Evolutionary conservation across 257 asterid species (phyloP), one percentile per base, ranked within the genome.

Genomic region (Prunella vulgaris): DNA sequence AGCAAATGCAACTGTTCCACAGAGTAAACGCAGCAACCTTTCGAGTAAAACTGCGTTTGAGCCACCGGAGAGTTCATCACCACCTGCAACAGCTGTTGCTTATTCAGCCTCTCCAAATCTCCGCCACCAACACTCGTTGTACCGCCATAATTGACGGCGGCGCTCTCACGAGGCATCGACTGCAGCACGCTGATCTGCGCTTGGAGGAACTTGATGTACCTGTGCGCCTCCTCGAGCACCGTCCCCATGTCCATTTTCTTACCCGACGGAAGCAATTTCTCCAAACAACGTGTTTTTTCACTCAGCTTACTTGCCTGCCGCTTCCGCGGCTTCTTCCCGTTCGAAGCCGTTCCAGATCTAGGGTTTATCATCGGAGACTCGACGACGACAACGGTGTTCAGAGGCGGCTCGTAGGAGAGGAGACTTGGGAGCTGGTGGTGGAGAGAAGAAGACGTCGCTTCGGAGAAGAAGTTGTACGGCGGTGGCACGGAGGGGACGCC

Each of bases 61-160:
- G 81, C 88, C 76, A 18, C 85, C 63, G 87, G 85, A 40, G 96
- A 88, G 72, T 89, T 89, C 60, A 85, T 78, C 74, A 80, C 59
- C 60, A 84, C 85, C 70, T 83, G 83, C 67, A 91, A 72, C 70
- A 91, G 66, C 81, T 88, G 93, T 73, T 85, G 97, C 86, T 92
- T 61, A 35, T 75, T 83, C 80, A 91, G 73, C 70, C 51, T 63
- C 71, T 67, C 83, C 82, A 86, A 59, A 22, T 61, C 78, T 21
- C 82, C 86, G 28, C 66, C 73, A 0, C 17, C 64, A 4, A 15
- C 20, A 8, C 17, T 24, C 18, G 60, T 2, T 3, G 68, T 12
- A 10, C 65, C 9, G 12, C 52, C 66, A 1, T 10, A 8, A 14
- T 20, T 28, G 70, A 27, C 35, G 48, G 59, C 66, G 40, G 20